These are phyloP conservation scores for Scleromitrula shiraiana DNA, from an alignment of 2,329 filamentous ascomycete genomes.

Conservation along the genomic window DNA sequence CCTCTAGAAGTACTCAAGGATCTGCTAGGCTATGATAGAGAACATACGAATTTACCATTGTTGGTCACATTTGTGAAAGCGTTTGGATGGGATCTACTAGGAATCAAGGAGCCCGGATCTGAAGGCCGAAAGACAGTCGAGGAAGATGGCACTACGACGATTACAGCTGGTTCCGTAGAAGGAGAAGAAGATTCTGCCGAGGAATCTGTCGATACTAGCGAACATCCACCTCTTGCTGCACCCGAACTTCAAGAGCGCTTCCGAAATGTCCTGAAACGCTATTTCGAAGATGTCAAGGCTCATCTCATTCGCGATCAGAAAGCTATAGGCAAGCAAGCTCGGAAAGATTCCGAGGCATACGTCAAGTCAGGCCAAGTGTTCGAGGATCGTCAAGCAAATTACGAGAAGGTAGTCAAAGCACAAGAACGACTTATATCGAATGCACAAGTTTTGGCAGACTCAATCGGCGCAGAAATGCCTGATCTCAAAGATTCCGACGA, in stretches of 20 bases:
- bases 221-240: slow-evolving; percentile 67
- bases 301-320: slow-evolving; percentile 91
- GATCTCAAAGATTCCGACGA: slow-evolving; percentile 80
- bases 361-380: slow-evolving; percentile 98
- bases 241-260: slow-evolving; percentile 79
- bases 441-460: slow-evolving; percentile 84
- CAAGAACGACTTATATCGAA: slow-evolving; percentile 87
- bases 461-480: slow-evolving; percentile 85
- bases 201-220: slow-evolving; percentile 38
- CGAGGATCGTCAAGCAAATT: slow-evolving; percentile 91
- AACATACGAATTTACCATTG: slow-evolving; percentile 83
- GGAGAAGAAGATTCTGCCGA: slow-evolving; percentile 33
- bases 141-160: slow-evolving; percentile 64
- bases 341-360: slow-evolving; percentile 94
- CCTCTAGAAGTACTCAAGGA: slow-evolving; percentile 97
- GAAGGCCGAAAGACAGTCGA: slow-evolving; percentile 80
- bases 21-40: slow-evolving; percentile 83
- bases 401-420: slow-evolving; percentile 85
- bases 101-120: slow-evolving; percentile 60
- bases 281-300: slow-evolving; percentile 86
- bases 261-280: slow-evolving; percentile 73
- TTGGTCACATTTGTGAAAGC: slow-evolving; percentile 94
- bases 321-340: slow-evolving; percentile 74
- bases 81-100: slow-evolving; percentile 92
- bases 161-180: slow-evolving; percentile 35